Conservation (phyloP, 306 rosid genomes). For the cucumber (Cucumis sativus) region DNA sequence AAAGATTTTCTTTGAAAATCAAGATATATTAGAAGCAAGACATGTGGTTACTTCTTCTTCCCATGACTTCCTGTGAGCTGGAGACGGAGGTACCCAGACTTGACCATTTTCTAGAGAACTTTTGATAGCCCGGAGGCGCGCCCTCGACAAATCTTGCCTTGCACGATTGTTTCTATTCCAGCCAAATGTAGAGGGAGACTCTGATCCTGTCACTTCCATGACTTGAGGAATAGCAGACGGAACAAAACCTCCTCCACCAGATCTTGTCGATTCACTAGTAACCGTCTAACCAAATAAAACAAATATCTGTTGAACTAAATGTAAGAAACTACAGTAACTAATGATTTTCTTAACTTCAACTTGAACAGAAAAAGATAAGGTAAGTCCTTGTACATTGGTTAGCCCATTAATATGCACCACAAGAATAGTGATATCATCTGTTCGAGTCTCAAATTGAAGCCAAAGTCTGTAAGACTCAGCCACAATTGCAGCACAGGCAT, state of each 20-base stretch:
- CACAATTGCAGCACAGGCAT: constrained; percentile 98
- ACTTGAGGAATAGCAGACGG: constrained; percentile 59
- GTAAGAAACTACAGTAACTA: neutral
- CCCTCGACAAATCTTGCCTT: constrained; percentile 86
- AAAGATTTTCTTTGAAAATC: neutral
- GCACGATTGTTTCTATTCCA: constrained; percentile 67
- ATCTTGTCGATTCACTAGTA: constrained; percentile 41
- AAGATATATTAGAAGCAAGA: constrained; percentile 8
- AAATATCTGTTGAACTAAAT: neutral
- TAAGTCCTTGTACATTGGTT: constrained; percentile 42
- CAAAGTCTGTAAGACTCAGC: constrained; percentile 96
- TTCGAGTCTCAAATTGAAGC: constrained; percentile 97
- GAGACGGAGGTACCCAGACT: constrained; percentile 87
- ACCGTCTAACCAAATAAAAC: constrained; percentile 30
- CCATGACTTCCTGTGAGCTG: constrained; percentile 96
- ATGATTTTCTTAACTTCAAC: neutral
- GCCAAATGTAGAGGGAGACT: constrained; percentile 71
- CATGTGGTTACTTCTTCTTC: constrained; percentile 73
- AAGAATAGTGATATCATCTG: constrained; percentile 93
- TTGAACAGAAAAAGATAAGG: neutral
- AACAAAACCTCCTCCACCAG: constrained; percentile 16
- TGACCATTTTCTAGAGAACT: constrained; percentile 88
- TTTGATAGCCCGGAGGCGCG: constrained; percentile 83
- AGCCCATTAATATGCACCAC: constrained; percentile 87
- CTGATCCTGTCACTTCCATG: constrained; percentile 84